A percentile compares a stretch with the other conserved stretches of the same genome.
Evolutionary conservation across 176 grass and related monocot species (phyloP).

Genomic region (Miscanthus lutarioriparius): DNA sequence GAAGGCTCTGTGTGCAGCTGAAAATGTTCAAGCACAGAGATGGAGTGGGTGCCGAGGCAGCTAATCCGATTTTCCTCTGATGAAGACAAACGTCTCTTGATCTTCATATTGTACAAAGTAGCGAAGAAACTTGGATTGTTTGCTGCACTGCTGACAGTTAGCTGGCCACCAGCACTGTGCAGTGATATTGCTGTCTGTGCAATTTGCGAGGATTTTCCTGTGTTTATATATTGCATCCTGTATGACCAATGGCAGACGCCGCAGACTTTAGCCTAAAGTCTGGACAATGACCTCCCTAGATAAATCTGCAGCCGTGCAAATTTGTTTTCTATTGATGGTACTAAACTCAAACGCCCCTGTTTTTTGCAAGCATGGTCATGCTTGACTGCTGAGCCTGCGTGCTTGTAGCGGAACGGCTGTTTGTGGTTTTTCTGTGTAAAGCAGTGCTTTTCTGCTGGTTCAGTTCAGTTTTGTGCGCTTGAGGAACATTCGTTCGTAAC

Average conservation of each 20-base stretch:
- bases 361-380: not conserved
- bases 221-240: not conserved
- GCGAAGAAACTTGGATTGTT: not conserved
- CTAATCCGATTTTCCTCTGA: constrained; percentile 40
- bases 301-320: constrained; percentile 17
- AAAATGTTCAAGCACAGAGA: constrained; percentile 57
- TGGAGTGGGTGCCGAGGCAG: constrained; percentile 30
- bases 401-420: not conserved
- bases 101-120: constrained; percentile 37
- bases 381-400: not conserved
- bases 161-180: not conserved
- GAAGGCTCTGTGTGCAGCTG: constrained; percentile 43
- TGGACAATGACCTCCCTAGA: not conserved
- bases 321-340: not conserved
- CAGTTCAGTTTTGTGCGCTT: not conserved
- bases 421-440: not conserved
- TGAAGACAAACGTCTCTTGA: too few relatives aligned
- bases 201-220: not conserved
- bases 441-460: not conserved
- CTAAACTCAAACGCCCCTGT: not conserved
- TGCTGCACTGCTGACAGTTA: not conserved
- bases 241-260: not conserved
- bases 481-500: not conserved
- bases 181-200: not conserved
- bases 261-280: not conserved